Evolutionary conservation across 2,329 filamentous ascomycete species (phyloP), one percentile per base, ranked within the genome.

Genomic region (Penicillium janthinellum): DNA sequence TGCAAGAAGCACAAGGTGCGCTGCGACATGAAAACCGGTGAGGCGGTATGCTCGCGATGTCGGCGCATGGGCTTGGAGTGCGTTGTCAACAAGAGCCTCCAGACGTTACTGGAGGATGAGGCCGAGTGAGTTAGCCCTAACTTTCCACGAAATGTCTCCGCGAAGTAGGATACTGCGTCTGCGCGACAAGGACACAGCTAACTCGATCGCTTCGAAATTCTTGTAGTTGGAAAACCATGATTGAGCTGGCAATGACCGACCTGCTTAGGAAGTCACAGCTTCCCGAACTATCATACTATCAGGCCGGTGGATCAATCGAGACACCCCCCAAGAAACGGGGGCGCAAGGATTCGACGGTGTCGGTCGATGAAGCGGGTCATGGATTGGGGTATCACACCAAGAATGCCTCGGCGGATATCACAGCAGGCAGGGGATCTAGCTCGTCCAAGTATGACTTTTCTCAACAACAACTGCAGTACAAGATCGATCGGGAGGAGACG

Each of bases 1-100:
- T 84, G 82, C 67, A 79, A 82, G 61, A 80, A 82, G 58, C 82
- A 83, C 62, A 84, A 84, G 70, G 82, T 83, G 61, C 82, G 82
- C 68, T 84, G 82, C 69, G 79, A 83, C 56, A 83, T 84, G 80
- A 75, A 78, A 59, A 72, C 76, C 42, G 77, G 77, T 34, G 80
- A 82, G 31, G 76, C 80, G 31, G 75, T 77, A 15, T 84, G 82
- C 65, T 79, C 79, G 58, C 71, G 82, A 59, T 84, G 82, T 69
- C 74, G 76, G 48, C 79, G 82, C 60, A 78, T 82, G 67, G 78
- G 78, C 3, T 61, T 83, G 41, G 79, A 81, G 35, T 84, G 82
- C 64, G 73, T 83, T 34, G 73, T 83, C 52, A 83, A 84, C 65
- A 83, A 83, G 61, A 83, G 80, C 59, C 73, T 80, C 25, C 78